Evolutionary conservation across 345 rosid species (phyloP), one percentile per base, ranked within the genome.

Genomic region (Chamaenerion angustifolium): DNA sequence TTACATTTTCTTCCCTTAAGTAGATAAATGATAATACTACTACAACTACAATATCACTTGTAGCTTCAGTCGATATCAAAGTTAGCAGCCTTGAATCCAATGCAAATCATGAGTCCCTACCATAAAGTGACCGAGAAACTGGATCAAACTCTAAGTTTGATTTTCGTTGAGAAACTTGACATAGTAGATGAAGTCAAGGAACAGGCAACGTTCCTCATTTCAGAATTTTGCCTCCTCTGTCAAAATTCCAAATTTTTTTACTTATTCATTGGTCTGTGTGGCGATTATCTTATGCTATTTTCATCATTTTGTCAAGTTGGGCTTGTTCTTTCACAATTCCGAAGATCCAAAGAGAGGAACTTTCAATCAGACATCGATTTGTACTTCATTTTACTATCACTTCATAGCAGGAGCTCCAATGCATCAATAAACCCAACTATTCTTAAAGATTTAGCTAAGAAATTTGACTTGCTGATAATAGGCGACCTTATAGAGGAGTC

Each of bases 161-260:
- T 87, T 64, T 64, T 89, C 16, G 76, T 40, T 56, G 85, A 84
- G 54, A 72, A 67, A 52, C 87, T 92, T n/a, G 96, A 84, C 55
- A 87, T 92, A 57, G 84, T 95, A 3, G 96, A 87, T 68, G 98
- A 92, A 84, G 96, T 92, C 54, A 92, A 83, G 60, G 98, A 92
- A 58, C 98, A 84, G 93, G 98, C 87, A 65, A 35, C 17, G 10
- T 58, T 16, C 43, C 40, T 31, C 4, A 13, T 54, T 23, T 42
- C 43, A 43, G 42, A 16, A 43, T 12, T 12, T 56, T 18, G 25
- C 25, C 25, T 21, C 25, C 23, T 31, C 5, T 31, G 37, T 5
- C 37, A 31, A 3, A 31, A 21, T 4, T 21, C 25, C 25, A 21
- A 21, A 5, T n/a, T 3, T 31, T 8, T 31, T 3, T 31, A 31